A percentile compares a stretch with the other conserved stretches of the same genome.
Evolutionary conservation across 352 stramenopile species (phyloP).

Genomic region (Phytophthora fragariaefolia): DNA sequence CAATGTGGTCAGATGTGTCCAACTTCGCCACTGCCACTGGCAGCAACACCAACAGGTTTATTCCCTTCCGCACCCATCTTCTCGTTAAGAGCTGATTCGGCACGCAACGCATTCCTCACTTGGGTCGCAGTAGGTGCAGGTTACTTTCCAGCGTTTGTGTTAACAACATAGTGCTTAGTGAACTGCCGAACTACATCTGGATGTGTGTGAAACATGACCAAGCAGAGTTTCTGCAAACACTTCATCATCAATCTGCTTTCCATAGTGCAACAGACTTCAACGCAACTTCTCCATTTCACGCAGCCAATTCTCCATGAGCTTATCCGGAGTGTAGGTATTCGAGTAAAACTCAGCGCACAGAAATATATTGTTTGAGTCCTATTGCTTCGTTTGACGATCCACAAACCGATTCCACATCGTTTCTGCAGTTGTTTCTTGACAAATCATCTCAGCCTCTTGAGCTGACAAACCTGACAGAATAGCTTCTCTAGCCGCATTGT

Average conservation of each 20-base stretch:
- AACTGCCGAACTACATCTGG: slow-evolving; percentile 13
- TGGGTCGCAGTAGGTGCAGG: background rate
- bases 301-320: slow-evolving; percentile 8
- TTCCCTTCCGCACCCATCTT: slow-evolving; percentile 10
- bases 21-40: slow-evolving; percentile 17
- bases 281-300: slow-evolving; percentile 13
- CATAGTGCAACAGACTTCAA: slow-evolving; percentile 10
- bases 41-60: slow-evolving; percentile 7
- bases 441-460: slow-evolving; percentile 17
- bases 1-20: slow-evolving; percentile 12
- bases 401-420: slow-evolving; percentile 11
- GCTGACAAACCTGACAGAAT: slow-evolving; percentile 6
- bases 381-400: slow-evolving; percentile 16
- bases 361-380: slow-evolving; percentile 21
- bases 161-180: slow-evolving; percentile 21
- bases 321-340: slow-evolving; percentile 1
- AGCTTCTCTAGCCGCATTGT: slow-evolving; percentile 4
- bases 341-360: slow-evolving; percentile 10
- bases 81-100: slow-evolving; percentile 1
- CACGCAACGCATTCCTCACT: background rate
- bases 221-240: slow-evolving; percentile 13
- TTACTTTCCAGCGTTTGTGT: background rate
- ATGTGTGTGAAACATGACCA: slow-evolving; percentile 5
- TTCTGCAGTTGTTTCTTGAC: slow-evolving; percentile 3
- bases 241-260: slow-evolving; percentile 3